Evolutionary conservation across 1,284 basidiomycete species (phyloP).

Genomic region (Leccinum subrobustum): DNA sequence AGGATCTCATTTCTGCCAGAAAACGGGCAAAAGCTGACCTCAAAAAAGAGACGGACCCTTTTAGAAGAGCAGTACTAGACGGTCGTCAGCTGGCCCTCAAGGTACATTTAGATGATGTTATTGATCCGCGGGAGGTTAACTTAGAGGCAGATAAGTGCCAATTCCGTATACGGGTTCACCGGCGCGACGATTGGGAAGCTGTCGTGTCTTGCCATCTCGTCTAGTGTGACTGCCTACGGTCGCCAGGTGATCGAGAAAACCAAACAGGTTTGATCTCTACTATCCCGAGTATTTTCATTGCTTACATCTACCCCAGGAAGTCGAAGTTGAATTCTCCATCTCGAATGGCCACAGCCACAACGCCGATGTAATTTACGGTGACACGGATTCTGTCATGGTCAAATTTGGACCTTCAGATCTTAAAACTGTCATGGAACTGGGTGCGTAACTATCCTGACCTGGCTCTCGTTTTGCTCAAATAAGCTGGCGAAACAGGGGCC

Average conservation of each 20-base stretch:
- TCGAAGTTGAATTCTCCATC: slow-evolving; percentile 83
- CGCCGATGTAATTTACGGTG: slow-evolving; percentile 93
- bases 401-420: slow-evolving; percentile 89
- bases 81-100: slow-evolving; percentile 94
- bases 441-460: slow-evolving; percentile 40
- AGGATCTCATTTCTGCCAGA: slow-evolving; percentile 88
- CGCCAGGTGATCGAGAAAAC: slow-evolving; percentile 98
- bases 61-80: slow-evolving; percentile 91
- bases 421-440: slow-evolving; percentile 82
- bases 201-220: slow-evolving; percentile 91
- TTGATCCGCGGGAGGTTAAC: neutral
- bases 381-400: slow-evolving; percentile 98
- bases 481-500: slow-evolving; percentile 53
- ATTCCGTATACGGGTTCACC: slow-evolving; percentile 97
- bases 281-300: neutral
- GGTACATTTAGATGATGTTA: slow-evolving; percentile 39
- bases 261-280: slow-evolving; percentile 58
- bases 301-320: slow-evolving; percentile 52
- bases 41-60: slow-evolving; percentile 93
- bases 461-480: neutral
- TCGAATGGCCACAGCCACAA: slow-evolving; percentile 85
- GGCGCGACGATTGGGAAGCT: slow-evolving; percentile 94
- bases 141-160: slow-evolving; percentile 79
- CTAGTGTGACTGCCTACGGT: slow-evolving; percentile 90
- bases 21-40: slow-evolving; percentile 92